phyloP scores from a whole-genome alignment of 2,329 filamentous ascomycete genomes.

The Penicillium verrucosum region DNA sequence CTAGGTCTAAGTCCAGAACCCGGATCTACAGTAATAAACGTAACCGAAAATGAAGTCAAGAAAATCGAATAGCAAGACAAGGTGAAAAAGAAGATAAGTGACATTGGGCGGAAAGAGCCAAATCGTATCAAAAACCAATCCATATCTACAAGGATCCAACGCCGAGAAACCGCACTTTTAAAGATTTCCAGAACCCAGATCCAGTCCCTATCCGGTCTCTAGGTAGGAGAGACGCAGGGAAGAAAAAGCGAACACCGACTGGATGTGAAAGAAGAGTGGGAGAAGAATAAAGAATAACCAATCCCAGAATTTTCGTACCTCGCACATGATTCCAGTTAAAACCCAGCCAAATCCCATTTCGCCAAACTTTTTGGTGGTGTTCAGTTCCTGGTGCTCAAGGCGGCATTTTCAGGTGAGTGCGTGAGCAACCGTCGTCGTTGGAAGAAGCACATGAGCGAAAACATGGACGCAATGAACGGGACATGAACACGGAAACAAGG shows the following conservation, averaged over 20 bases:
- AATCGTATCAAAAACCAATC: constrained; percentile 17
- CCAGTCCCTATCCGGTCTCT: not conserved
- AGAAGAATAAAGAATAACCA: not conserved
- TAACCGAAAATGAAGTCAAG: not conserved
- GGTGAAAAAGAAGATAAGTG: constrained; percentile 9
- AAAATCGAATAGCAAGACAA: not conserved
- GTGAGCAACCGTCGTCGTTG: not conserved
- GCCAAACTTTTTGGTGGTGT: not conserved
- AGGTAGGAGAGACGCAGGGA: not conserved
- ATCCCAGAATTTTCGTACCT: not conserved
- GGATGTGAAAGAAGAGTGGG: constrained; percentile 11
- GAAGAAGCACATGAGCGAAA: not conserved
- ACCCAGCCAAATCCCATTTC: not conserved
- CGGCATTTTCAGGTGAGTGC: not conserved
- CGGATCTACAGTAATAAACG: not conserved
- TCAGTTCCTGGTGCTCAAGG: not conserved
- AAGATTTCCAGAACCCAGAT: constrained; percentile 14
- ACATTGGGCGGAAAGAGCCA: constrained; percentile 19
- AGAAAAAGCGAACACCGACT: constrained; percentile 9
- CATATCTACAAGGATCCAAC: constrained; percentile 29
- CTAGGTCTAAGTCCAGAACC: not conserved
- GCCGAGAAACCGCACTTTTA: constrained; percentile 26
- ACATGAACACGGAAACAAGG: constrained; percentile 29
- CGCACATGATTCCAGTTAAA: not conserved
- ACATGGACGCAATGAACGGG: constrained; percentile 7